These are phyloP conservation scores for Sabuloglossum arenarium DNA, from an alignment of 495 filamentous ascomycete species.

Conservation along the genomic window DNA sequence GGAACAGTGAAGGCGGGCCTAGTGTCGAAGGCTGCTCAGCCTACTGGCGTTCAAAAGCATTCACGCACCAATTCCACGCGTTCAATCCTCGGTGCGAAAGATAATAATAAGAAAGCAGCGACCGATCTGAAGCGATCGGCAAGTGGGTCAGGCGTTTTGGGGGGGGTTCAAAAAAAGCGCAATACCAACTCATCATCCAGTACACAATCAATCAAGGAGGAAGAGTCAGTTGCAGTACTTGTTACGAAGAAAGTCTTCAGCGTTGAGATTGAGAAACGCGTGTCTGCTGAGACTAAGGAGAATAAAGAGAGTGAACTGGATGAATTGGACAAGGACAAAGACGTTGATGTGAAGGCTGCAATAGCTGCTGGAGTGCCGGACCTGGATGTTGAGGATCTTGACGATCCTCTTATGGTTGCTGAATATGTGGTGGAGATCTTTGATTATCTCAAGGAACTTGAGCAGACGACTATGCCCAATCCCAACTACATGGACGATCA, in stretches of 20 bases:
- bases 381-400: conserved; percentile 68
- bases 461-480: conserved; percentile 67
- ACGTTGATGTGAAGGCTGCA: conserved; percentile 20
- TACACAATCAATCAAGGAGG: conserved; percentile 35
- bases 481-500: conserved; percentile 87
- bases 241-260: conserved; percentile 22
- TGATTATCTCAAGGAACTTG: conserved; percentile 79
- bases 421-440: conserved; percentile 97
- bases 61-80: conserved; percentile 43
- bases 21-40: conserved; percentile 56
- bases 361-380: conserved; percentile 33
- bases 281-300: conserved; percentile 10
- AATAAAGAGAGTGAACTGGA: conserved; percentile 12
- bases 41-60: conserved; percentile 62
- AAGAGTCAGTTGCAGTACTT: conserved; percentile 33
- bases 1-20: conserved; percentile 33
- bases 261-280: conserved; percentile 13
- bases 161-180: conserved; percentile 38
- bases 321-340: conserved; percentile 5
- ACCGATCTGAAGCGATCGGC: conserved; percentile 45
- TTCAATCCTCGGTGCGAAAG: conserved; percentile 39
- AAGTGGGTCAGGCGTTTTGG: conserved; percentile 47
- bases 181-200: conserved; percentile 27
- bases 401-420: conserved; percentile 91
- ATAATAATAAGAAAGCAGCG: conserved; percentile 35